Evolutionary conservation across 768 basidiomycete species (phyloP), one percentile per base, ranked within the genome.

Genomic region (Russula lepida): DNA sequence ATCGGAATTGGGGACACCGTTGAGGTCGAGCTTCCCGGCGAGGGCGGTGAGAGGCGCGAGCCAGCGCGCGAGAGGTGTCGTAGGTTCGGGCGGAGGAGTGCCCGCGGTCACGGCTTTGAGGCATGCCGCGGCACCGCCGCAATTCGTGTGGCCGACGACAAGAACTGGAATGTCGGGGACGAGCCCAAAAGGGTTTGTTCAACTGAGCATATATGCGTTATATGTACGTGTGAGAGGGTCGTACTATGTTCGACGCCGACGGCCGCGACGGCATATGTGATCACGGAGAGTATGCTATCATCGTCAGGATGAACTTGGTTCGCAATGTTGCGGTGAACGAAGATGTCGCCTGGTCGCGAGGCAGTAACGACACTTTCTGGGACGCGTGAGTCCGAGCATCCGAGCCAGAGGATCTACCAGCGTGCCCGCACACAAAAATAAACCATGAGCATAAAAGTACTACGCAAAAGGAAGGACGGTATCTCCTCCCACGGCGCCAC

Each of bases 261-360:
- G 65, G 77, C 73, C 55, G 78, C 78, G 46, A 95, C 75, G 19
- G 90, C 92, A 70, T 85, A 95, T 13, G 81, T 74, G 60, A 95
- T 77, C 11, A 89, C 86, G 0, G 92, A 79, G 55, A 83, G 77
- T 1, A 82, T 83, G 68, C 81, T 92, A 60, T 81, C 80, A 71
- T 95, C 93, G 58, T 85, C 72, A 4, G 78, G 74, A 58, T 82
- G 85, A 70, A 92, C 80, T 74, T 92, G 92, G 70, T 95, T 94
- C 56, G 91, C 92, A 65, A 95, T 85, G 72, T 94, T 94, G 50
- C 92, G 78, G 72, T 92, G 85, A 30, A 87, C 84, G 68, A 95
- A 94, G 62, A 89, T 82, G 47, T 86, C 86, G 56, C 92, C 93
- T 0, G 92, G 92, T 64, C 78, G 78, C 9, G 82, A 76, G 37